These are phyloP conservation scores for Eutypa lata DNA, from an alignment of 2,329 filamentous ascomycete genomes.

Conservation along the genomic window DNA sequence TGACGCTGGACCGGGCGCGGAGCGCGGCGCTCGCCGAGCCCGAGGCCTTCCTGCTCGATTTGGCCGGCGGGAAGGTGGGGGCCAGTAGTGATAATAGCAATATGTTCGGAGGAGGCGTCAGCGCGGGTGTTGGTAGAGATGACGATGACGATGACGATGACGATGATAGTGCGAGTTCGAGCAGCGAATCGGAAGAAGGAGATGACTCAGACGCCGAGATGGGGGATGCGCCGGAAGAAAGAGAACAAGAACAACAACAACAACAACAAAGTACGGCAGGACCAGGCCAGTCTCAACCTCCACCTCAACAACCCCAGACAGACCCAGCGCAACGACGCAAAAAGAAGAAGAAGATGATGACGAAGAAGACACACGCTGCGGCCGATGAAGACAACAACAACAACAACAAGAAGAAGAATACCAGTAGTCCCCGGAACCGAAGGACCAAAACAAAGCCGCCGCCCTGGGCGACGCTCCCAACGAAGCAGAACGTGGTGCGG, in stretches of 20 bases:
- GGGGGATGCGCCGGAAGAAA: background rate
- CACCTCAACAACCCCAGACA: no score
- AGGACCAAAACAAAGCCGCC: no score
- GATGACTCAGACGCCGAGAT: constrained; percentile 1
- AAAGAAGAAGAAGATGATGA: background rate
- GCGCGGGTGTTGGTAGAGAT: constrained; percentile 17
- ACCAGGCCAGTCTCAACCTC: no score
- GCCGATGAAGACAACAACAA: no score
- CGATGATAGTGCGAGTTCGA: constrained; percentile 6
- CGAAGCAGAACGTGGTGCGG: constrained; percentile 77
- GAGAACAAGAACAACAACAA: constrained; percentile 5
- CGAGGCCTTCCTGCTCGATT: constrained; percentile 65
- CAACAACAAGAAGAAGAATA: no score
- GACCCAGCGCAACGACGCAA: background rate
- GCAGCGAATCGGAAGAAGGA: no score
- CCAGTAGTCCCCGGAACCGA: no score
- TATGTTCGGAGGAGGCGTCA: constrained; percentile 15
- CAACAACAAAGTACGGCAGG: no score
- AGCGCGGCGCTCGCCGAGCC: constrained; percentile 68
- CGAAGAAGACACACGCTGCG: no score
- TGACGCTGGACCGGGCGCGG: constrained; percentile 66
- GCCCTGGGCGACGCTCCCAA: constrained; percentile 67
- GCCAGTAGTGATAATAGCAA: constrained; percentile 31
- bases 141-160: constrained; percentile 21
- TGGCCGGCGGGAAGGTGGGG: constrained; percentile 57